Conservation (phyloP, 371 early-diverging fungal genomes). For the Nematocida ausubeli region DNA sequence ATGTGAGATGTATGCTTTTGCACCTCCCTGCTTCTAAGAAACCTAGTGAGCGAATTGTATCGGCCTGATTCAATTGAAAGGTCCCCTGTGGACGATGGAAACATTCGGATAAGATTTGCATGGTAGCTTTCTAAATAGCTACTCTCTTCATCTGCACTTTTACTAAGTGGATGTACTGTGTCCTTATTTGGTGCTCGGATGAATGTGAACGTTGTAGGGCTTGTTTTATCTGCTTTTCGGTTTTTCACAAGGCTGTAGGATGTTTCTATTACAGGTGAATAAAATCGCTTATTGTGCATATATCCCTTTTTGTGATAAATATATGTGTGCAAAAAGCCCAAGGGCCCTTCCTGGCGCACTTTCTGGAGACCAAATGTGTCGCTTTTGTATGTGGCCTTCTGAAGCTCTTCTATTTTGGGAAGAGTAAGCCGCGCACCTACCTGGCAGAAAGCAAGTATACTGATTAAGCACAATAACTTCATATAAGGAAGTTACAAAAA, state of each 20-base stretch:
- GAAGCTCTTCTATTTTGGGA: neutral
- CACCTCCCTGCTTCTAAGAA: neutral
- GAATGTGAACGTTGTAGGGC: neutral
- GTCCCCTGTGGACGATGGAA: neutral
- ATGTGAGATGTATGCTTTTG: neutral
- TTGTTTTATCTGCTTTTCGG: neutral
- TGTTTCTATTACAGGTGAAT: neutral
- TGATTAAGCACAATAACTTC: neutral
- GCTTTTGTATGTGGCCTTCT: neutral
- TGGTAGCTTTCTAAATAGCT: neutral
- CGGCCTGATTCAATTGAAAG: neutral
- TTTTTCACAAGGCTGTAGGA: neutral
- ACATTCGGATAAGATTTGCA: neutral
- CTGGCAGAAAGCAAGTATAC: neutral
- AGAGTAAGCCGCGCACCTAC: neutral
- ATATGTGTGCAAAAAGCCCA: neutral
- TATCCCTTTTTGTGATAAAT: neutral
- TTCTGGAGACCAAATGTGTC: neutral
- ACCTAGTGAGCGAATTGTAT: neutral
- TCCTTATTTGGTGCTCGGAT: neutral
- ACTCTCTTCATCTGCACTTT: neutral
- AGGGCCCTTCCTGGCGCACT: neutral
- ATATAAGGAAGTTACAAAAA: too few species aligned
- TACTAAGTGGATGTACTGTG: neutral
- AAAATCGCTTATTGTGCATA: constrained; percentile 5